These are phyloP conservation scores for Xylariaceae sp. DNA, from an alignment of 2,329 filamentous ascomycete species.

Conservation along the genomic window DNA sequence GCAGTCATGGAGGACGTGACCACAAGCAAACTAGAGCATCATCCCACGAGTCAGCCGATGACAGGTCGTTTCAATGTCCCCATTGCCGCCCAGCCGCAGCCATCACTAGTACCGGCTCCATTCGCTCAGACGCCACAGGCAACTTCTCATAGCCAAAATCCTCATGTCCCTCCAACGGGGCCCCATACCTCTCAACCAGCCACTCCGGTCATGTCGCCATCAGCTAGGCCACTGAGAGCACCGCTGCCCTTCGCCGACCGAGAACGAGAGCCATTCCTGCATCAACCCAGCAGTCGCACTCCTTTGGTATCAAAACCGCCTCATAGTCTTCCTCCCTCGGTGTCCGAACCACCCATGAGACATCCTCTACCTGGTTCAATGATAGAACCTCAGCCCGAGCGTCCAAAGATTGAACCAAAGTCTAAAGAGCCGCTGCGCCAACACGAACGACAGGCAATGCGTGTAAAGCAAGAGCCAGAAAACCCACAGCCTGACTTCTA, in stretches of 20 bases:
- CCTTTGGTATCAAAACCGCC: constrained; percentile 28
- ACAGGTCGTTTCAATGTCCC: constrained; percentile 44
- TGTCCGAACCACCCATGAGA: constrained; percentile 26
- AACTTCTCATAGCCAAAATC: constrained; percentile 23
- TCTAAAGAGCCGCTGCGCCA: constrained; percentile 31
- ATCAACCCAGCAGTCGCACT: constrained; percentile 29
- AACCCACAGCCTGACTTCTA: constrained; percentile 45
- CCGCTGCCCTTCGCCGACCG: constrained; percentile 46
- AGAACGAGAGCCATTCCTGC: constrained; percentile 32
- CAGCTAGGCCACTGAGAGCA: constrained; percentile 40
- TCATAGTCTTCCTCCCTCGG: constrained; percentile 24
- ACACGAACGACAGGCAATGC: constrained; percentile 29
- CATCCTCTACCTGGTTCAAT: constrained; percentile 29
- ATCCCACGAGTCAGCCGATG: constrained; percentile 33
- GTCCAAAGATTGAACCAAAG: constrained; percentile 30
- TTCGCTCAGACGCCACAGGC: constrained; percentile 28
- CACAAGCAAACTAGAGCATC: constrained; percentile 43
- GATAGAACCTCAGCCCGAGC: constrained; percentile 29
- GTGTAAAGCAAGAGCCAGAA: constrained; percentile 51
- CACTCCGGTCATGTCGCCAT: constrained; percentile 46
- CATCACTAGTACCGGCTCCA: constrained; percentile 24
- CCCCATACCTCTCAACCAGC: constrained; percentile 37
- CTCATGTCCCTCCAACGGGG: constrained; percentile 23
- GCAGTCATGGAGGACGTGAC: constrained; percentile 41
- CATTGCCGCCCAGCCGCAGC: constrained; percentile 41